phyloP scores from a whole-genome alignment of 2,329 filamentous ascomycete species.

The Sporothrix variecibatus region DNA sequence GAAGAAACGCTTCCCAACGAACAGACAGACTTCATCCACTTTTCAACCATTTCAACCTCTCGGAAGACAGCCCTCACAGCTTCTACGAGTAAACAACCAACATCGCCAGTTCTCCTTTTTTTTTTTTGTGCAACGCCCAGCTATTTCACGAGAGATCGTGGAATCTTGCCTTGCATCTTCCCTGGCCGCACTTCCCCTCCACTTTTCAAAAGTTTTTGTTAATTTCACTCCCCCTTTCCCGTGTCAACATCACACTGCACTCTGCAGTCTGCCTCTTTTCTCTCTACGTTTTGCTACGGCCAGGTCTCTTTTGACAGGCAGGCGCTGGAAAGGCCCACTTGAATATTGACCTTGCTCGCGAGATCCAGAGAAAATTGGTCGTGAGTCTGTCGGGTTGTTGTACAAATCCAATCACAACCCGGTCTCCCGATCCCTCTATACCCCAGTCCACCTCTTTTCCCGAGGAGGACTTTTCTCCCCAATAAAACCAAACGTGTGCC shows the following conservation, averaged over 20 bases:
- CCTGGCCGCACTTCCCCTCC: background rate
- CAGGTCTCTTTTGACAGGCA: slow-evolving; percentile 18
- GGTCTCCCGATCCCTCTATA: background rate
- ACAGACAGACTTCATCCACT: background rate
- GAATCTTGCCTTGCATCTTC: slow-evolving; percentile 8
- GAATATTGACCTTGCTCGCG: background rate
- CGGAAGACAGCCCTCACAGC: slow-evolving; percentile 7
- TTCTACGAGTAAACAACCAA: background rate
- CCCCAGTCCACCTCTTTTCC: background rate
- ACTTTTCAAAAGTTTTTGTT: background rate
- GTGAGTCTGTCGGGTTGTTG: background rate
- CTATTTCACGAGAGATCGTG: slow-evolving; percentile 12
- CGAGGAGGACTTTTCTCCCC: background rate
- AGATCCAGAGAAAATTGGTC: background rate
- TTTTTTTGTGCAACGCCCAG: background rate
- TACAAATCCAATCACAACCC: background rate
- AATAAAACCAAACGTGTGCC: slow-evolving; percentile 13
- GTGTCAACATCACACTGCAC: background rate
- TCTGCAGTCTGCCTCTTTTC: background rate
- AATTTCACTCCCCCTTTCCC: slow-evolving; percentile 13
- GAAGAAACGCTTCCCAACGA: background rate
- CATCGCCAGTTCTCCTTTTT: background rate
- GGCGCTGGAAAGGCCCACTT: slow-evolving; percentile 25
- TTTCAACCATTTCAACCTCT: background rate
- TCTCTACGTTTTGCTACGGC: background rate